These are phyloP conservation scores for Talaromyces nanjingensis DNA, from an alignment of 495 filamentous ascomycete genomes.

Conservation along the genomic window DNA sequence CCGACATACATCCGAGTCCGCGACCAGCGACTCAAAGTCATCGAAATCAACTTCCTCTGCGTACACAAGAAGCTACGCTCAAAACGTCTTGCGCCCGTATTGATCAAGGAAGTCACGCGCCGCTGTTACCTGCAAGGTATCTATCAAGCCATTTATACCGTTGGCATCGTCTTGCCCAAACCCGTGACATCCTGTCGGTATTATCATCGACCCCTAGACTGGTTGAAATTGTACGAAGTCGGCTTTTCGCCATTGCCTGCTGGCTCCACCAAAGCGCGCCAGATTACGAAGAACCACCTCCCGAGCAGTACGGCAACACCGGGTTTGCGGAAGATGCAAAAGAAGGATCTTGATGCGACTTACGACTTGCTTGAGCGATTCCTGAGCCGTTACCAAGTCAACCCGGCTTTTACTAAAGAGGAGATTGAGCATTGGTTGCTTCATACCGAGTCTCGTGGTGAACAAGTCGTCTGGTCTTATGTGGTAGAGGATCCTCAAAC, in stretches of 20 bases:
- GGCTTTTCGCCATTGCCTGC: slow-evolving; percentile 79
- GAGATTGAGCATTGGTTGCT: slow-evolving; percentile 88
- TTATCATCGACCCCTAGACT: slow-evolving; percentile 87
- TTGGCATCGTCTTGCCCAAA: slow-evolving; percentile 79
- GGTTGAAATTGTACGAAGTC: slow-evolving; percentile 90
- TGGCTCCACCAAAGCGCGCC: slow-evolving; percentile 72
- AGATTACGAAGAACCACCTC: slow-evolving; percentile 72
- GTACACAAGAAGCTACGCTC: slow-evolving; percentile 95
- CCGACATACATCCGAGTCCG: slow-evolving; percentile 78
- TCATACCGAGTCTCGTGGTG: slow-evolving; percentile 49
- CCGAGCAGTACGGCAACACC: slow-evolving; percentile 61
- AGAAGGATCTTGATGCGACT: slow-evolving; percentile 75
- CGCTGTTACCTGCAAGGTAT: slow-evolving; percentile 75
- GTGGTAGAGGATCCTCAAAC: slow-evolving; percentile 73
- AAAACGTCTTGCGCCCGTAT: slow-evolving; percentile 82
- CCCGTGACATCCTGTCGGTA: slow-evolving; percentile 90
- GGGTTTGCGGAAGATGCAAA: slow-evolving; percentile 73
- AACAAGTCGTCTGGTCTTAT: slow-evolving; percentile 86
- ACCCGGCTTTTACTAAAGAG: slow-evolving; percentile 68
- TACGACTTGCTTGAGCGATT: slow-evolving; percentile 70
- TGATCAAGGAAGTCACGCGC: slow-evolving; percentile 96
- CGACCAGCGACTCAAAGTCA: slow-evolving; percentile 62
- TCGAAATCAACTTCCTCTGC: slow-evolving; percentile 96
- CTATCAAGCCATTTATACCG: slow-evolving; percentile 94
- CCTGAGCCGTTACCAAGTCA: slow-evolving; percentile 70